Evolutionary conservation across 805 yeast species (phyloP).

Genomic region (Ogataea pini): DNA sequence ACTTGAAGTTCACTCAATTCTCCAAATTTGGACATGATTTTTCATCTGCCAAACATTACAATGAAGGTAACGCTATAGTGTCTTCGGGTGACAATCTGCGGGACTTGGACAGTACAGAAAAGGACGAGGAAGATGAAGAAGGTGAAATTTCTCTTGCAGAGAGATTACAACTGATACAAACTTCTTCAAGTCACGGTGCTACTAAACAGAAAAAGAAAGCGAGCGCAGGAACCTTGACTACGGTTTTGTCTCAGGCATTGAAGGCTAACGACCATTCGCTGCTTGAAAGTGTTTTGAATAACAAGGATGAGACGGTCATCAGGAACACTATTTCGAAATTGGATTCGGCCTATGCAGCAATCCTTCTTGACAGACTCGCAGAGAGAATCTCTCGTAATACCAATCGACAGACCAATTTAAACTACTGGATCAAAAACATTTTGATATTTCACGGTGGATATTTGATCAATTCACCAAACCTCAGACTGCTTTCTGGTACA

Average conservation of each 20-base stretch:
- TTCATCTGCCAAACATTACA: constrained; percentile 55
- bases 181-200: constrained; percentile 15
- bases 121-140: constrained; percentile 37
- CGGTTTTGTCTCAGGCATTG: constrained; percentile 85
- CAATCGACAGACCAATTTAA: constrained; percentile 49
- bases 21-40: constrained; percentile 50
- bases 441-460: constrained; percentile 56
- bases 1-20: constrained; percentile 42
- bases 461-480: constrained; percentile 46
- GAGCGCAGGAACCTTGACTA: constrained; percentile 75
- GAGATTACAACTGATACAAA: constrained; percentile 41
- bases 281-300: constrained; percentile 76
- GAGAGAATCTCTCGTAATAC: constrained; percentile 54
- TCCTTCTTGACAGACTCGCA: constrained; percentile 51
- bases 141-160: constrained; percentile 51
- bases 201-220: constrained; percentile 47
- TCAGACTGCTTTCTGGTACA: constrained; percentile 48
- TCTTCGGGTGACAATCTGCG: constrained; percentile 64
- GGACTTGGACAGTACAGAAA: constrained; percentile 51
- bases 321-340: constrained; percentile 51
- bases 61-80: constrained; percentile 60
- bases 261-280: constrained; percentile 83
- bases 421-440: constrained; percentile 58
- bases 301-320: constrained; percentile 51
- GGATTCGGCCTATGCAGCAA: constrained; percentile 50